Base-by-base conservation (phyloP, 768 basidiomycete species). In the Amylocystis lapponica region DNA sequence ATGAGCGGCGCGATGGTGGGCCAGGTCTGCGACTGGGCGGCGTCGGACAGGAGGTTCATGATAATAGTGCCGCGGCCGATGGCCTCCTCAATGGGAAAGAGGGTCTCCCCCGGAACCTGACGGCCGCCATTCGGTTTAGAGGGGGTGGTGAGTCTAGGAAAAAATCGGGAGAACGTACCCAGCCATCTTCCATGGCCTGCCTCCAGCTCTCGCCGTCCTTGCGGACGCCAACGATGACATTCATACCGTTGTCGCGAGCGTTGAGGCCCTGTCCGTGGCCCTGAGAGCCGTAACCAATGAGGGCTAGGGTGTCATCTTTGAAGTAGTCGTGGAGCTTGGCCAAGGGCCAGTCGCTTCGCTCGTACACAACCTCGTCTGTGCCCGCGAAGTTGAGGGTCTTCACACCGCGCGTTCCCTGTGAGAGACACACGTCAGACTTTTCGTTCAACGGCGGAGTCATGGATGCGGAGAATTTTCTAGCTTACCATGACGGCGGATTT, bases 11-110 rank as follows among this genome's bases (percentile, higher is more conserved):
- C 84, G 56, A 99, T 54, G 41, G 76, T 70, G 29, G 85, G 73
- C 96, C 96, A 99, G 23, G 94, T 97, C 66, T 86, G 79, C 12
- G 90, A 93, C 72, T 99, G 96, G n/a, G 95, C 96, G 37, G 96
- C 96, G 59, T 99, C 96, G 34, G 95, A 98, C 54, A 99, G 82
- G 41, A 99, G 76, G 79, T 99, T 98, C 96, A 99, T 99, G 80
- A 99, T 88, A 76, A 98, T 94, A 17, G 95, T 96, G 33, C 96
- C 96, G 52, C 76, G 79, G 54, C 84, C 75, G 66, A 98, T 97
- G 49, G 96, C 96, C 66, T 98, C 94, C 57, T 98, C 90, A 56
- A 99, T 98, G 56, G 94, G 77, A 77, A 99, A 99, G 56, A 99
- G 83, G 46, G 88, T 97, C 77, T 97, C 84, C 52, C 94, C 95